Evolutionary conservation across 2,329 filamentous ascomycete genomes (phyloP).

Genomic region (Orbilia quercus): DNA sequence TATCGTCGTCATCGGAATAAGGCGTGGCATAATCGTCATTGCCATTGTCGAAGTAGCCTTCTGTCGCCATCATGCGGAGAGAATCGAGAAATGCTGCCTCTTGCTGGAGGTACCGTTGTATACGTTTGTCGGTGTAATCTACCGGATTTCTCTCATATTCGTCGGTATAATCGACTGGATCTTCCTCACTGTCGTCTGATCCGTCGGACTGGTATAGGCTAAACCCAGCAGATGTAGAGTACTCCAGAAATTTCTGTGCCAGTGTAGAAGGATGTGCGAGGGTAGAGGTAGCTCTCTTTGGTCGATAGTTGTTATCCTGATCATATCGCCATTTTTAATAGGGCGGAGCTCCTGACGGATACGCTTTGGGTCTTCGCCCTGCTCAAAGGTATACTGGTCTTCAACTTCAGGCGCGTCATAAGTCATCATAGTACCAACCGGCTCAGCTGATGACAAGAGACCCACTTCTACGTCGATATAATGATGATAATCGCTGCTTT

Average conservation of each 20-base stretch:
- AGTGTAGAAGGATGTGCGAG: conserved; percentile 10
- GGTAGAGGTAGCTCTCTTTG: conserved; percentile 12
- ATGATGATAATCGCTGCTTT: not conserved
- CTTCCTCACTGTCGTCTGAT: not conserved
- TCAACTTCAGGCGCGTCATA: conserved; percentile 6
- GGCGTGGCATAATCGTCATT: not conserved
- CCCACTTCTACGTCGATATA: conserved; percentile 25
- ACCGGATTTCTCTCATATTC: no score
- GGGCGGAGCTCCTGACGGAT: not conserved
- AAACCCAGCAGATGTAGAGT: conserved; percentile 17
- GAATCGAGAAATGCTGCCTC: conserved; percentile 9
- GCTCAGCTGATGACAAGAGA: not conserved
- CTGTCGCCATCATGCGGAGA: not conserved
- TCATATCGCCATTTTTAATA: conserved; percentile 16
- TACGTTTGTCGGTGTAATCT: no score
- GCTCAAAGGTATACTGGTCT: conserved; percentile 11
- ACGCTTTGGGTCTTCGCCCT: not conserved
- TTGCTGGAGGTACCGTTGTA: not conserved
- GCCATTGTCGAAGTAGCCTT: no score
- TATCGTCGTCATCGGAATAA: conserved; percentile 17
- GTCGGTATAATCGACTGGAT: not conserved
- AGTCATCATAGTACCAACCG: not conserved
- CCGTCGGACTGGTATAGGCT: not conserved
- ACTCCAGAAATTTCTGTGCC: conserved; percentile 23
- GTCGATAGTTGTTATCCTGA: conserved; percentile 23